Base-by-base conservation (phyloP, 202 grass and related monocot species). In the Zizania palustris region DNA sequence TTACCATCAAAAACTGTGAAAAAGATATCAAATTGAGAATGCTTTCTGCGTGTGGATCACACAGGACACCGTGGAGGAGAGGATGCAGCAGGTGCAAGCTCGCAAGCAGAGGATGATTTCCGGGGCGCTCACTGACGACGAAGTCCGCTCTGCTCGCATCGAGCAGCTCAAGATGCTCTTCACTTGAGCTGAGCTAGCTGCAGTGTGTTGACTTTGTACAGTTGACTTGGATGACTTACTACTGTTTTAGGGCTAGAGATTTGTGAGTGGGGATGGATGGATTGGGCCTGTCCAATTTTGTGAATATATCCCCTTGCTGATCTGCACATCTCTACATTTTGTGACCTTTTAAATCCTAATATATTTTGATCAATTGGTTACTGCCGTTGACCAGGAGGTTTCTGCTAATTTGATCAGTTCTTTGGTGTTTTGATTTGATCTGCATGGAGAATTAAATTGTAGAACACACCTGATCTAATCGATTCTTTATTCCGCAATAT, bases 91-190 rank as follows among this genome's bases (percentile, higher is more conserved):
- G 71, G 94, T 97, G 45, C 94, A 93, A 48, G 70, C 81, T 9
- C 78, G 89, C 69, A 97, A 97, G 73, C 88, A 97, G 82, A 87
- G 86, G 85, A 93, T 93, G 91, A 91, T 97, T 51, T 83, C 90
- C 39, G 94, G 91, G 11, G 86, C 91, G 0, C 82, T 93, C 37
- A 97, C 91, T 0, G 94, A 93, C 11, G 84, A 91, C 22, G 94
- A 97, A 79, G 89, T 97, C 40, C 86, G 94, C 18, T 87, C 75
- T 22, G 83, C 91, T 0, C 87, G 91, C 21, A 91, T 97, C 1
- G 86, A 97, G 62, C 79, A 93, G 45, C 91, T 92, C 40, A 93
- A 97, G 88, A 93, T 97, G 91, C 57, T 97, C 13, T 97, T 97
- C 51, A 91, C 69, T 65, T 93, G 78, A 89, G 33, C n/a, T n/a